phyloP scores from a whole-genome alignment of 768 basidiomycete species.

The Dendrothele bispora region DNA sequence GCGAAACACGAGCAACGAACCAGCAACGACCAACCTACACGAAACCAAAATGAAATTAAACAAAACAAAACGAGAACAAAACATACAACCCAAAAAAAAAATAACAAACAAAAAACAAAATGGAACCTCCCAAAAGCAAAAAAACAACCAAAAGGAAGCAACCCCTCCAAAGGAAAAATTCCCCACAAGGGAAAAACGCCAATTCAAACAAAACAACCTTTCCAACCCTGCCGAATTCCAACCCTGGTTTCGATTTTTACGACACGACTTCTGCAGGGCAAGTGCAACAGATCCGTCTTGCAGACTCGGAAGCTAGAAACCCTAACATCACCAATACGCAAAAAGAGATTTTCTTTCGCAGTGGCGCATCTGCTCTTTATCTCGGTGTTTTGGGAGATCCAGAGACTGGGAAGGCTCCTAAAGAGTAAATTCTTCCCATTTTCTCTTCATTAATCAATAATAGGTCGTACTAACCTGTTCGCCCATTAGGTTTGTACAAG shows the following conservation, averaged over 20 bases:
- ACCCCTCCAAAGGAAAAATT: slow-evolving; percentile 1
- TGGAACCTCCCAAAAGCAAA: slow-evolving; percentile 1
- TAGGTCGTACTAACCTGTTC: not conserved
- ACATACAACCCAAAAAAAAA: not conserved
- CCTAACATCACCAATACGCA: slow-evolving; percentile 9
- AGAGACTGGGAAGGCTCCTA: not conserved
- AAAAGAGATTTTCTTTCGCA: slow-evolving; percentile 12
- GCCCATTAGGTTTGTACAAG: slow-evolving; percentile 2
- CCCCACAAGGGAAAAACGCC: slow-evolving; percentile 3
- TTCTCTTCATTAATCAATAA: not conserved
- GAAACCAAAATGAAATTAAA: slow-evolving; percentile 16
- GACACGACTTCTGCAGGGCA: slow-evolving; percentile 5
- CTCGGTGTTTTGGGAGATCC: slow-evolving; percentile 12
- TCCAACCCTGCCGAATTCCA: too few species aligned
- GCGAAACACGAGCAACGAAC: slow-evolving; percentile 16
- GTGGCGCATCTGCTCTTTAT: slow-evolving; percentile 10
- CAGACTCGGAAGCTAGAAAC: slow-evolving; percentile 9
- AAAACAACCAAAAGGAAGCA: slow-evolving; percentile 3
- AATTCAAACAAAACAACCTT: slow-evolving; percentile 4
- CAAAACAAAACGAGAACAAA: slow-evolving; percentile 1
- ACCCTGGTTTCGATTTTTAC: slow-evolving; percentile 14
- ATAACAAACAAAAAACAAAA: too few species aligned
- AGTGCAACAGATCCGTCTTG: slow-evolving; percentile 8
- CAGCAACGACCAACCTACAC: slow-evolving; percentile 14
- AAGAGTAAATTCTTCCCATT: not conserved